phyloP scores from a whole-genome alignment of 352 stramenopile species.

The Pythium periplocum region DNA sequence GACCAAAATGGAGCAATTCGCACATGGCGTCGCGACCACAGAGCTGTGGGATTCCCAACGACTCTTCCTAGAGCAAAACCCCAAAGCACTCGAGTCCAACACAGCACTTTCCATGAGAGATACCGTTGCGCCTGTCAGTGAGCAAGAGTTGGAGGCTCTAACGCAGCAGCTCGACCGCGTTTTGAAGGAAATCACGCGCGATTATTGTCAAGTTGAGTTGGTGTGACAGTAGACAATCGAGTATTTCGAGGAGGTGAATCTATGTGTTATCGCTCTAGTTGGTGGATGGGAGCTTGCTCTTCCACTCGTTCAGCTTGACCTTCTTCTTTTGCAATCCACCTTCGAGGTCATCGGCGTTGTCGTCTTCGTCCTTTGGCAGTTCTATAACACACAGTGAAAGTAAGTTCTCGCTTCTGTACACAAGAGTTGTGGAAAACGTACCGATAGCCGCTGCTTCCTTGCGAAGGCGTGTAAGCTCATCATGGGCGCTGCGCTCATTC shows the following conservation, averaged over 20 bases:
- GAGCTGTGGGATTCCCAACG: constrained; percentile 43
- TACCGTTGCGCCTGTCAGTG: not conserved
- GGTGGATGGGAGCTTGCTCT: constrained; percentile 24
- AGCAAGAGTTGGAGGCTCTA: constrained; percentile 32
- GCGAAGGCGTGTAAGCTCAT: constrained; percentile 38
- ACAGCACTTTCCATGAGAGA: not conserved
- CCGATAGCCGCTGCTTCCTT: constrained; percentile 43
- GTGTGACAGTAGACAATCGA: constrained; percentile 15
- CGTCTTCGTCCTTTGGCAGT: constrained; percentile 36
- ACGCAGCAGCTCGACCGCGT: constrained; percentile 41
- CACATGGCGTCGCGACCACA: constrained; percentile 26
- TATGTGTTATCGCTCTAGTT: constrained; percentile 4
- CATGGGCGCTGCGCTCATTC: constrained; percentile 13
- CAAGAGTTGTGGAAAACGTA: constrained; percentile 18
- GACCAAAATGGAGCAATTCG: constrained; percentile 34
- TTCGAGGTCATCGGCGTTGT: constrained; percentile 52
- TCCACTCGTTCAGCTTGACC: constrained; percentile 40
- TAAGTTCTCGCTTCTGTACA: constrained; percentile 1
- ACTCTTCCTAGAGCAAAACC: constrained; percentile 20
- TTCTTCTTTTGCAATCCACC: constrained; percentile 82
- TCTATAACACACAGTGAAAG: constrained; percentile 20
- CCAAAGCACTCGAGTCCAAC: constrained; percentile 12
- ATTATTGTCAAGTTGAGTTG: constrained; percentile 41
- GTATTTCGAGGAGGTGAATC: not conserved
- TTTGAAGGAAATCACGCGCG: constrained; percentile 38